Conservation (phyloP, 2,329 filamentous ascomycete genomes). For the Chaetomium sp. region DNA sequence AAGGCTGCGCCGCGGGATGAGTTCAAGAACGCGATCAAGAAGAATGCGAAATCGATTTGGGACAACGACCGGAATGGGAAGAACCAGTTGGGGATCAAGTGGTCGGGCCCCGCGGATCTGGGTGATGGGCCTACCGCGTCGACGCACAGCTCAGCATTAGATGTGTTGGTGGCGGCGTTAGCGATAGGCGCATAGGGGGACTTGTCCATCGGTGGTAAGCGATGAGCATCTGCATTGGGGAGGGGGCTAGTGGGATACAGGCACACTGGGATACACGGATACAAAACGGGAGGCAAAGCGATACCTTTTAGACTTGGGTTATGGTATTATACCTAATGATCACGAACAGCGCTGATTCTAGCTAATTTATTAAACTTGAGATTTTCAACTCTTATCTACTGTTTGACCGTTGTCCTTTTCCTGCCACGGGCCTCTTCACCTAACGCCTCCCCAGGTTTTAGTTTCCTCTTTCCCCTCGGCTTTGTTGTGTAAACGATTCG, state of each 20-base stretch:
- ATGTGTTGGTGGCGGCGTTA: slow-evolving; percentile 58
- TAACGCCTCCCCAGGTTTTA: no score
- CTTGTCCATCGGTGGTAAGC: neutral
- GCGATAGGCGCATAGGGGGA: slow-evolving; percentile 24
- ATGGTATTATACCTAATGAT: neutral
- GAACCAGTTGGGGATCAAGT: slow-evolving; percentile 53
- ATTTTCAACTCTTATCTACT: neutral
- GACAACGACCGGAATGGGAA: slow-evolving; percentile 42
- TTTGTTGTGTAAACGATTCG: no score
- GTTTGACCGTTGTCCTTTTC: neutral
- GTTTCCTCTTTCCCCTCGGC: no score
- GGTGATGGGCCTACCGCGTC: slow-evolving; percentile 45
- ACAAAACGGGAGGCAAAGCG: no score
- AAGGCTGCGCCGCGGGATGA: slow-evolving; percentile 40
- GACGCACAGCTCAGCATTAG: slow-evolving; percentile 60
- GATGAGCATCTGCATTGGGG: no score
- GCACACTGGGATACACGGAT: no score
- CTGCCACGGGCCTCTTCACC: no score
- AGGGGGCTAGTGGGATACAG: no score
- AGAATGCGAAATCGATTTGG: slow-evolving; percentile 63
- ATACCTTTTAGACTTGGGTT: neutral
- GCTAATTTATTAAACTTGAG: neutral
- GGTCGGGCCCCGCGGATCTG: slow-evolving; percentile 48
- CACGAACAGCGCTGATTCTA: neutral
- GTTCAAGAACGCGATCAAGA: slow-evolving; percentile 49